Base-by-base conservation (phyloP, 345 rosid genomes). In the Populus alba region DNA sequence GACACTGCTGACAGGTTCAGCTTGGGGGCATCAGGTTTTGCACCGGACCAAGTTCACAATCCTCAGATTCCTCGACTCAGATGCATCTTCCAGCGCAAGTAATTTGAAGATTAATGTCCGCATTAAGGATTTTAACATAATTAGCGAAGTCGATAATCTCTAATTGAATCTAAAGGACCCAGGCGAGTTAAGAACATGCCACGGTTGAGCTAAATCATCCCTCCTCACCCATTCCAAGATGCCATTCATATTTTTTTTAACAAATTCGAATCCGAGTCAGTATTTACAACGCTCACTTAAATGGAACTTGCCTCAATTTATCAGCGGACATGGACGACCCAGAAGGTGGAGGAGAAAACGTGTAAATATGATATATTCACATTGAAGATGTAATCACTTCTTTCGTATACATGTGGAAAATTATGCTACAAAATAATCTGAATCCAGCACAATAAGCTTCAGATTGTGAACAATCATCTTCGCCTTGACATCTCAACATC, bases 251-350 rank as follows among this genome's bases (percentile, higher is more conserved):
- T 17, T 61, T 18, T 16, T 71, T 43, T 43, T 43, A 63, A 49
- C 65, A 73, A 55, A 73, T 43, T 37, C 70, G 35, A 37, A 63
- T 65, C 47, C 23, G 73, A 73, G 72, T 81, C 57, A n/a, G 62
- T 83, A 85, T 83, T 68, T 85, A 87, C 88, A 87, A 23, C 72
- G 69, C 73, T 79, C 27, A 0, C 81, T 77, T 74, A 27, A 27
- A 33, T 37, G 33, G 45, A 78, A 59, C 51, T 74, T 63, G 83
- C 71, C 22, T 55, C 51, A 68, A 68, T 68, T 35, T 45, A 83
- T 74, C 33, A 41, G 71, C 77, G 74, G 38, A 76, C 38, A 39
- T 3, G 20, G 41, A 25, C 39, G 17, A 16, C 68, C 9, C n/a
- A 43, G 73, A 15, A 41, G 59, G 62, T 9, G 55, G 10, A 43